A percentile compares a stretch with the other conserved stretches of the same genome.
These are phyloP conservation scores for Candida mesenterica DNA, from an alignment of 1,139 yeast species.

Conservation along the genomic window DNA sequence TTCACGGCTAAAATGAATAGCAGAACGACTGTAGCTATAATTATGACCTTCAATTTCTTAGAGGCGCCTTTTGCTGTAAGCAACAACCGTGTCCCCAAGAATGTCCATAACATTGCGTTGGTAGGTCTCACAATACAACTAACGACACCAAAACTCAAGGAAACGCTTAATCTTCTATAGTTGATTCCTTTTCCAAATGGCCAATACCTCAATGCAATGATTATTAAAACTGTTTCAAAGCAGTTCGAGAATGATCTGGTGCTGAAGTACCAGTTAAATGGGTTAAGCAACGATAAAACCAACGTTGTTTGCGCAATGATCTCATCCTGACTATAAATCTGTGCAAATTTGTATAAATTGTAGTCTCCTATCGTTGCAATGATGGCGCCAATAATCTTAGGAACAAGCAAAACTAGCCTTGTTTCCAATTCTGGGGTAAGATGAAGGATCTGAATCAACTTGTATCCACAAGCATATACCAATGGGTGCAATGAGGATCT, in stretches of 20 bases:
- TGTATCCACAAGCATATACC: slow-evolving; percentile 52
- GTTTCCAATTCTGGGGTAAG: background rate
- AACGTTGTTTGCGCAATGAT: slow-evolving; percentile 46
- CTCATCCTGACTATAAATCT: slow-evolving; percentile 33
- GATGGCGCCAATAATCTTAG: slow-evolving; percentile 67
- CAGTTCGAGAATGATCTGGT: slow-evolving; percentile 88
- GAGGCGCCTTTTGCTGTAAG: slow-evolving; percentile 8
- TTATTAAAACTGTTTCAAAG: slow-evolving; percentile 71
- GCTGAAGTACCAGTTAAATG: slow-evolving; percentile 78
- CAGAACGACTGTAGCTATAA: slow-evolving; percentile 15
- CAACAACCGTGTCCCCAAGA: slow-evolving; percentile 48
- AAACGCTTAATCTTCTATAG: slow-evolving; percentile 15
- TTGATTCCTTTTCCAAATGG: slow-evolving; percentile 40
- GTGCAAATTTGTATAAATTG: slow-evolving; percentile 50
- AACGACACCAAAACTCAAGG: slow-evolving; percentile 45
- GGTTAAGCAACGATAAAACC: slow-evolving; percentile 59
- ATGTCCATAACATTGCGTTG: slow-evolving; percentile 71
- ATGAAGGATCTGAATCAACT: slow-evolving; percentile 14
- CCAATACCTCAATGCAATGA: slow-evolving; percentile 73
- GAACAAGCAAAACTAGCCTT: slow-evolving; percentile 32
- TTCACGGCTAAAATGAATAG: slow-evolving; percentile 32
- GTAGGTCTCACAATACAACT: slow-evolving; percentile 81
- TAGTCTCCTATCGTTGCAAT: slow-evolving; percentile 75
- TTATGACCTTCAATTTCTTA: slow-evolving; percentile 13
- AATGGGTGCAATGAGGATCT: slow-evolving; percentile 82